Percentiles rank a stretch among this genome's conserved stretches.
phyloP scores from a whole-genome alignment of 805 yeast genomes.

The Saturnispora ahearnii region DNA sequence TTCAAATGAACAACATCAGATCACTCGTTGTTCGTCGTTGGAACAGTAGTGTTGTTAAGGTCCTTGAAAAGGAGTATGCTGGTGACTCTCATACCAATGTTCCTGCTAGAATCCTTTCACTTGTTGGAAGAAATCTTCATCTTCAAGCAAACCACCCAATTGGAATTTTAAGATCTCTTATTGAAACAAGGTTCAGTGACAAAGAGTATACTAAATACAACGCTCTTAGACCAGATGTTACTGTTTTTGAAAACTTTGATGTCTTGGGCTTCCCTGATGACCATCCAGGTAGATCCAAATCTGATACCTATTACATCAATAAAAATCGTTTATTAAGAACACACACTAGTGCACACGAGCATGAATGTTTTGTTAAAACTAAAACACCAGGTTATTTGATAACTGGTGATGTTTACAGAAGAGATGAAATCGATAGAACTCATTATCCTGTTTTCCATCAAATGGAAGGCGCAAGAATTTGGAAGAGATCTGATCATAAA shows the following conservation, averaged over 20 bases:
- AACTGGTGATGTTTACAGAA: constrained; percentile 90
- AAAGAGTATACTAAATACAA: constrained; percentile 73
- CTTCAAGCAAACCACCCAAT: constrained; percentile 74
- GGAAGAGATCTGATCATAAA: constrained; percentile 47
- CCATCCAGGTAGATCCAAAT: constrained; percentile 87
- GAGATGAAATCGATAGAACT: constrained; percentile 91
- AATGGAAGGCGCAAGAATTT: constrained; percentile 90
- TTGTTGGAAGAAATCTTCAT: constrained; percentile 70
- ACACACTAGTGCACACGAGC: constrained; percentile 96
- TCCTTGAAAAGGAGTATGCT: constrained; percentile 43
- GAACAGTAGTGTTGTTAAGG: constrained; percentile 18
- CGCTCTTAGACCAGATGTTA: constrained; percentile 74
- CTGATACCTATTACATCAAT: constrained; percentile 90
- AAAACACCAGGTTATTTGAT: constrained; percentile 82
- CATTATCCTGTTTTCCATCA: constrained; percentile 98
- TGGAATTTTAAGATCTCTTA: constrained; percentile 69
- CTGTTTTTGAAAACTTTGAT: constrained; percentile 80
- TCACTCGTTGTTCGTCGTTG: constrained; percentile 1
- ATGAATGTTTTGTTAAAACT: constrained; percentile 62
- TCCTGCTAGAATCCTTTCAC: constrained; percentile 58
- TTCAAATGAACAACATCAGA: not conserved
- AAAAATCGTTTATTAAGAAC: constrained; percentile 67
- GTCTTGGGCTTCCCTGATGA: constrained; percentile 82
- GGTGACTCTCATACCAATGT: constrained; percentile 82
- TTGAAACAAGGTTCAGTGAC: constrained; percentile 57